Conservation (phyloP, 1,284 basidiomycete species). For the Vanrija pseudolonga region DNA sequence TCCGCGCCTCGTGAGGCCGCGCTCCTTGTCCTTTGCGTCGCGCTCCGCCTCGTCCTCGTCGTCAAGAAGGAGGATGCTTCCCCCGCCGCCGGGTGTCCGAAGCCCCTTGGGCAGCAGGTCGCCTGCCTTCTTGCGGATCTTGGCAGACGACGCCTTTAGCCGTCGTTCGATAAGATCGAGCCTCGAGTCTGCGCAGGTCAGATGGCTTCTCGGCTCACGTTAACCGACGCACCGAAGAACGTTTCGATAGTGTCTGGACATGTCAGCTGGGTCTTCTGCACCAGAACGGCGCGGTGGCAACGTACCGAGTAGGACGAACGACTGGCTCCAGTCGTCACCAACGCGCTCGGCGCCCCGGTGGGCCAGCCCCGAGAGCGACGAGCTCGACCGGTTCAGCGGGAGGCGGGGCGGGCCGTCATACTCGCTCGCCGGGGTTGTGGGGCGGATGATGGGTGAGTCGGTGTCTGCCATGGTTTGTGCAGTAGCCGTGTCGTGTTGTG, state of each 20-base stretch:
- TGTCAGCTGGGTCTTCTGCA: conserved; percentile 2
- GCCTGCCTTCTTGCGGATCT: conserved; percentile 73
- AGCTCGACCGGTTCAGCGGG: conserved; percentile 12
- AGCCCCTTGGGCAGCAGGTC: conserved; percentile 58
- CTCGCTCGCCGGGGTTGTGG: not conserved
- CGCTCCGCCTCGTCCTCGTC: conserved; percentile 18
- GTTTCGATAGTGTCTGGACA: conserved; percentile 48
- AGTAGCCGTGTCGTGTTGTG: no score
- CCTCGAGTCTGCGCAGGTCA: conserved; percentile 61
- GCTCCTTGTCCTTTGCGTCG: conserved; percentile 7
- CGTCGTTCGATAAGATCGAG: conserved; percentile 83
- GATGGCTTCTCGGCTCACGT: no score
- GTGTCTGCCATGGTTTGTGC: no score
- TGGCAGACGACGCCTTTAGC: conserved; percentile 77
- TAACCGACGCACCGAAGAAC: conserved; percentile 39
- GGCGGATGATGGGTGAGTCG: conserved; percentile 8
- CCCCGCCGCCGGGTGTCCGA: conserved; percentile 49
- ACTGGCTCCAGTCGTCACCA: conserved; percentile 41
- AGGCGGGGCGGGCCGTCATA: not conserved
- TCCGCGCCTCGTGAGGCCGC: conserved; percentile 17
- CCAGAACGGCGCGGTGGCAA: not conserved
- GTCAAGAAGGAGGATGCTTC: conserved; percentile 30
- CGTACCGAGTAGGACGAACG: conserved; percentile 43
- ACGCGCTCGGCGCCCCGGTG: conserved; percentile 32
- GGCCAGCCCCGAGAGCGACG: conserved; percentile 31